Evolutionary conservation across 208 protist species (phyloP).

Genomic region (Acanthamoeba healyi): DNA sequence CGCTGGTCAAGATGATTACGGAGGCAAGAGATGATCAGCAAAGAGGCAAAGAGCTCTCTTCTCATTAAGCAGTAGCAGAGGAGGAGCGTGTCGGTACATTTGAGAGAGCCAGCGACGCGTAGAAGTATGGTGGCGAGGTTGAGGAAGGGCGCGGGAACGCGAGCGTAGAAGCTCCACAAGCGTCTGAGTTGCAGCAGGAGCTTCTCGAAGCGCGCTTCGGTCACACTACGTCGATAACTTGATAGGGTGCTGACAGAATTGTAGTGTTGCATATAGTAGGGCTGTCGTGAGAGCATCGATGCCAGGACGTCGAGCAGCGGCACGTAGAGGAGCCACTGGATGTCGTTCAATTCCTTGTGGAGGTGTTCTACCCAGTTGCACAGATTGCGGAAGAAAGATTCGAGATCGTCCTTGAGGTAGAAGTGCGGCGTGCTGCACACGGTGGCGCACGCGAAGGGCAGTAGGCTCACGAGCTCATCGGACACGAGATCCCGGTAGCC

Average conservation of each 20-base stretch:
- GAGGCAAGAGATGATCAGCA: background rate
- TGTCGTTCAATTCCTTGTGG: background rate
- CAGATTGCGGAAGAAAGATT: background rate
- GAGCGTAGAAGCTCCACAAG: background rate
- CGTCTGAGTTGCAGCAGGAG: background rate
- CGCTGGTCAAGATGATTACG: background rate
- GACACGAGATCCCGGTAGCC: background rate
- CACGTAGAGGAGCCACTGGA: conserved; percentile 52
- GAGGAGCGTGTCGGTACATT: background rate
- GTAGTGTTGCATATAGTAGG: background rate
- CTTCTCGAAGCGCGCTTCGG: background rate
- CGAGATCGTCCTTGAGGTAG: conserved; percentile 11
- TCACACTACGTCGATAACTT: background rate
- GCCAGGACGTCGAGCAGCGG: conserved; percentile 49
- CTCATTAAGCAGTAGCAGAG: background rate
- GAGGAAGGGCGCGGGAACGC: background rate
- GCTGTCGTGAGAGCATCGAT: no score
- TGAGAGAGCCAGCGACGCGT: background rate
- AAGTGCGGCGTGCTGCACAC: background rate
- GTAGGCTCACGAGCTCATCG: background rate
- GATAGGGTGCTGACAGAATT: background rate
- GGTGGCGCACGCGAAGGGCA: background rate
- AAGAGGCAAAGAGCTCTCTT: background rate
- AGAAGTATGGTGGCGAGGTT: background rate
- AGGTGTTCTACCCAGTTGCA: background rate